Base-by-base conservation (phyloP, 306 rosid genomes). In the Cyclanthera cordifolia region DNA sequence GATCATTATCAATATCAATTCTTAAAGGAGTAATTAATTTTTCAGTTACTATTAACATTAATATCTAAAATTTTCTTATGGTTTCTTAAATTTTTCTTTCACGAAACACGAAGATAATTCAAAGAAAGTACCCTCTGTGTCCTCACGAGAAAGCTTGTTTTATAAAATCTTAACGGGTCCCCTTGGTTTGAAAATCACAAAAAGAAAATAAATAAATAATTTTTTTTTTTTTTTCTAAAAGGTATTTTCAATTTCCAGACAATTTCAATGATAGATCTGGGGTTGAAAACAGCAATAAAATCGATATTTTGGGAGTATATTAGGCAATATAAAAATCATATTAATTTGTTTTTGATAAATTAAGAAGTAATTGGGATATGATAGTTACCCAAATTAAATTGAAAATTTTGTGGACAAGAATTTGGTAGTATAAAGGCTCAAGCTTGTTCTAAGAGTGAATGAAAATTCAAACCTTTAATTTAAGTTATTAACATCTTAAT, bases 141-240 rank as follows among this genome's bases (percentile, higher is more conserved):
- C 56, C 55, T 45, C 43, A 48, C 72, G 56, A 46, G 72, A 48
- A 47, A 67, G 54, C 45, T 67, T 47, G 21, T 30, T 16, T 48
- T 27, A 47, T 32, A 16, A 16, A 46, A 45, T 21, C 39, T 67
- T 14, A 61, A 61, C 51, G 17, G 69, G 69, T 61, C 69, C 69
- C 51, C 69, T 61, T 61, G 10, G 69, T 19, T 32, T 24, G 28
- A 37, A 19, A 61, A n/a, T 32, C 48, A 12, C 23, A 61, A 12
- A 61, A 51, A 39, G 17, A 6, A 41, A 3, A 41, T 12, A 41
- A 14, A 41, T 0, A 10, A 8, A 41, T 12, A 41, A 9, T 0
- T n/a, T n/a, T n/a, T n/a, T n/a, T n/a, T n/a, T n/a, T n/a, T n/a
- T n/a, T n/a, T n/a, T n/a, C n/a, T 10, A 10, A 7, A 15, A 2